Percentiles rank a stretch among this genome's conserved stretches.
These are phyloP conservation scores for Pontederia paniculata DNA, from an alignment of 176 grass and related monocot genomes.

Conservation along the genomic window DNA sequence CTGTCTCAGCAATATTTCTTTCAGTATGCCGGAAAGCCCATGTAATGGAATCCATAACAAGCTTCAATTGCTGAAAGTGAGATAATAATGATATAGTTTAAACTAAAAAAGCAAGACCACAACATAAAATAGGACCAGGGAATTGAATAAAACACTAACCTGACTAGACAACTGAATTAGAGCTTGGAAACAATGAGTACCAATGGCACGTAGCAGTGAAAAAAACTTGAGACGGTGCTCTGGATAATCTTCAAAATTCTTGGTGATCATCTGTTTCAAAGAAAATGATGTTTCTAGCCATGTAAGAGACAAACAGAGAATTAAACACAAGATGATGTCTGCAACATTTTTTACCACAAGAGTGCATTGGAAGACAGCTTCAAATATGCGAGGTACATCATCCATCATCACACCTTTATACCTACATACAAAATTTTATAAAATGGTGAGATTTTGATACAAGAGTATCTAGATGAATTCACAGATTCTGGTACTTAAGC, in stretches of 20 bases:
- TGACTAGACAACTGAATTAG: conserved; percentile 90
- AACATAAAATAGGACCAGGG: background rate
- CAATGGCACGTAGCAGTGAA: conserved; percentile 82
- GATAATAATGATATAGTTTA: background rate
- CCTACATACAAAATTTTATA: conserved; percentile 30
- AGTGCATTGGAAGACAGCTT: conserved; percentile 97
- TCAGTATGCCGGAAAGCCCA: conserved; percentile 99
- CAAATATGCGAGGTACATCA: conserved; percentile 81
- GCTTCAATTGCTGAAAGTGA: conserved; percentile 89
- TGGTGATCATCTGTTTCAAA: conserved; percentile 81
- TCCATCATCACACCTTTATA: conserved; percentile 94
- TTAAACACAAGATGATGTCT: background rate
- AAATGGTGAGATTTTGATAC: background rate
- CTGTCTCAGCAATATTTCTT: conserved; percentile 97
- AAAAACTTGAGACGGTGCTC: conserved; percentile 99
- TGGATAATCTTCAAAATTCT: conserved; percentile 98
- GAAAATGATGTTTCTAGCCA: conserved; percentile 11
- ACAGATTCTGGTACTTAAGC: too few relatives aligned
- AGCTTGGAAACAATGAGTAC: conserved; percentile 96
- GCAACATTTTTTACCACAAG: conserved; percentile 48
- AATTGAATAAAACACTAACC: conserved; percentile 35
- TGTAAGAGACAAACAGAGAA: background rate
- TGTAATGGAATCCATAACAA: conserved; percentile 93
- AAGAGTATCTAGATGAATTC: too few relatives aligned
- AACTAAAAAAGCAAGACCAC: background rate